These are phyloP conservation scores for Aspergillus melleus DNA, from an alignment of 2,329 filamentous ascomycete genomes.

Conservation along the genomic window DNA sequence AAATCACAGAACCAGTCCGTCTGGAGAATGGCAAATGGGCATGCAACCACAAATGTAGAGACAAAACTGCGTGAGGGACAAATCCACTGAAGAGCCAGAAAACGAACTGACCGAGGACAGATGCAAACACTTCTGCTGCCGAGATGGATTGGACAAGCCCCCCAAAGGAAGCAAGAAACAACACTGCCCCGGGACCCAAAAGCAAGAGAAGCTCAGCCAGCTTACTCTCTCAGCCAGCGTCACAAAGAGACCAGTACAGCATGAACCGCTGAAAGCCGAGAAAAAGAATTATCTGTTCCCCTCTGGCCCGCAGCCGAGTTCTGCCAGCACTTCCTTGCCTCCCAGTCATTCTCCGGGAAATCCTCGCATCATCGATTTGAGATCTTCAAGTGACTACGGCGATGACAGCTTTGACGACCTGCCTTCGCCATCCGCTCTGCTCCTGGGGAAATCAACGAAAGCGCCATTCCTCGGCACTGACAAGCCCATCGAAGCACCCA, in stretches of 20 bases:
- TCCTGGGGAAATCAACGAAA: constrained; percentile 14
- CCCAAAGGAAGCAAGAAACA: constrained; percentile 43
- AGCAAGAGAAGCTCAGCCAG: constrained; percentile 28
- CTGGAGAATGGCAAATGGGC: constrained; percentile 71
- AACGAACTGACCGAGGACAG: constrained; percentile 26
- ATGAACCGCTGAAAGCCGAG: background rate
- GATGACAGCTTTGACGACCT: constrained; percentile 37
- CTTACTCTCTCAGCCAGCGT: constrained; percentile 31
- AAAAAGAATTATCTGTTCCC: background rate
- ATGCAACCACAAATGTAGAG: constrained; percentile 70
- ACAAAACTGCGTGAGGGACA: constrained; percentile 48
- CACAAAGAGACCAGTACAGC: constrained; percentile 7
- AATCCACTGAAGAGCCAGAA: constrained; percentile 21
- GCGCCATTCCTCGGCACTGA: background rate
- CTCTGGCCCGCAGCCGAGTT: background rate
- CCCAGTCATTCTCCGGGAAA: background rate
- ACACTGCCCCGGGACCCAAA: constrained; percentile 15
- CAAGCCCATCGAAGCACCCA: background rate
- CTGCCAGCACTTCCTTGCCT: background rate
- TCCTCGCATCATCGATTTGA: constrained; percentile 16
- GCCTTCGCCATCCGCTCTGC: constrained; percentile 36
- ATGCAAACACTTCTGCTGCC: constrained; percentile 74
- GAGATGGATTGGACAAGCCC: constrained; percentile 68
- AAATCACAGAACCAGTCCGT: constrained; percentile 45
- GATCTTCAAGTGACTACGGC: constrained; percentile 35